phyloP scores from a whole-genome alignment of 1,284 basidiomycete genomes.

The Somion occarium region DNA sequence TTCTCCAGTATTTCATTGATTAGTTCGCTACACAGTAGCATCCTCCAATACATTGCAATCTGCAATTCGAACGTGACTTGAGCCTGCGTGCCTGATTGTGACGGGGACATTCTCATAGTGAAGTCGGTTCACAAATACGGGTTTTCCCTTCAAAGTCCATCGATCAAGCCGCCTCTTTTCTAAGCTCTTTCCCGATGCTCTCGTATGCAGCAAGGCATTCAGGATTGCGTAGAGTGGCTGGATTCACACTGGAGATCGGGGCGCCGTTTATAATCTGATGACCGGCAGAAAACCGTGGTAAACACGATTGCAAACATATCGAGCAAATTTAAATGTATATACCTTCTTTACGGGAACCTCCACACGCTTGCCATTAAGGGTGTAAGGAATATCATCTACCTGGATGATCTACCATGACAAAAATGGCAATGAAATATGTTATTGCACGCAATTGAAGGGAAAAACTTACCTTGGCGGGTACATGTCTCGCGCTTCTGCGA shows the following conservation, averaged over 20 bases:
- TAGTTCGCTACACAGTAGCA: too few relatives aligned
- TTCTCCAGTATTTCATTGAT: too few relatives aligned
- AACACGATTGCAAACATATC: not conserved
- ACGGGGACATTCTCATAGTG: too few relatives aligned
- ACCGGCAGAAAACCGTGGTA: conserved; percentile 8
- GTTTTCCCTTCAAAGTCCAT: too few relatives aligned
- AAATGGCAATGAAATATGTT: conserved; percentile 8
- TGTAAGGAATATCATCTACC: conserved; percentile 76
- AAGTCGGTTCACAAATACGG: too few relatives aligned
- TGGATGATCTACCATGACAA: conserved; percentile 50
- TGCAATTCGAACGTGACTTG: too few relatives aligned
- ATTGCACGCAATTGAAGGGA: not conserved
- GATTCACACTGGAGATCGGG: conserved; percentile 64
- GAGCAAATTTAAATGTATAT: conserved; percentile 16
- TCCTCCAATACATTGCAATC: too few relatives aligned
- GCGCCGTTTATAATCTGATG: conserved; percentile 79
- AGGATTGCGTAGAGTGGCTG: conserved; percentile 74
- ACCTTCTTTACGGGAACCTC: conserved; percentile 84
- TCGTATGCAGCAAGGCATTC: conserved; percentile 67
- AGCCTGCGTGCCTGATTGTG: too few relatives aligned
- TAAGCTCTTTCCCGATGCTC: conserved; percentile 41
- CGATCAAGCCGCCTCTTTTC: conserved; percentile 15
- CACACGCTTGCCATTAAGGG: conserved; percentile 82
- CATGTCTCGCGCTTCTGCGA: conserved; percentile 69
- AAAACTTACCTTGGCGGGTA: conserved; percentile 57